Conservation (phyloP, 2,329 filamentous ascomycete species). For the Pseudogymnoascus sp. region DNA sequence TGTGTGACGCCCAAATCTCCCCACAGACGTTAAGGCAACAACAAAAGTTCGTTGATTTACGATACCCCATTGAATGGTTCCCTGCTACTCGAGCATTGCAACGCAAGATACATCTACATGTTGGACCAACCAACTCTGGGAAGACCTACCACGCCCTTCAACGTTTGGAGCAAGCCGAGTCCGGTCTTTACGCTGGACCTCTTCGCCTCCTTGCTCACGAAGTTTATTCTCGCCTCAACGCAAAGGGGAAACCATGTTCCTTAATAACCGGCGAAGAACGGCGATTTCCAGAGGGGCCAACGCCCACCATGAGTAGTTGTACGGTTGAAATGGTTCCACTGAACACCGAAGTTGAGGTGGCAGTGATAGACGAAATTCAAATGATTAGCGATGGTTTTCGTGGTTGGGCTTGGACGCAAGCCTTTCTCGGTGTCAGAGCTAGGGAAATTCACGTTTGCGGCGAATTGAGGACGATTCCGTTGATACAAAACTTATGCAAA, state of each 20-base stretch:
- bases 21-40: constrained; percentile 41
- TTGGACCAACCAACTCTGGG: constrained; percentile 94
- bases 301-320: constrained; percentile 65
- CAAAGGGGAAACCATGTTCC: constrained; percentile 68
- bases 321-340: constrained; percentile 82
- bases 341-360: constrained; percentile 58
- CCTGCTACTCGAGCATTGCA: constrained; percentile 73
- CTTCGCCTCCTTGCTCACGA: constrained; percentile 85
- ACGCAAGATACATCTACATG: constrained; percentile 81
- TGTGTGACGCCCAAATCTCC: constrained; percentile 51
- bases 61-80: constrained; percentile 90
- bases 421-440: constrained; percentile 77
- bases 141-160: constrained; percentile 95
- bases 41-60: constrained; percentile 64
- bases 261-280: constrained; percentile 89
- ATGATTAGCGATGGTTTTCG: constrained; percentile 79
- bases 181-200: constrained; percentile 84
- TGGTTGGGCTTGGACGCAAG: constrained; percentile 92
- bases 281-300: constrained; percentile 53
- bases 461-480: constrained; percentile 70
- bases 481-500: constrained; percentile 71
- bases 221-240: constrained; percentile 79
- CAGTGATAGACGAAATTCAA: constrained; percentile 96
- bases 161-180: constrained; percentile 65
- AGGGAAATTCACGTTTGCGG: constrained; percentile 90